Conservation (phyloP, 208 protist genomes). For the Trypanosoma vivax region DNA sequence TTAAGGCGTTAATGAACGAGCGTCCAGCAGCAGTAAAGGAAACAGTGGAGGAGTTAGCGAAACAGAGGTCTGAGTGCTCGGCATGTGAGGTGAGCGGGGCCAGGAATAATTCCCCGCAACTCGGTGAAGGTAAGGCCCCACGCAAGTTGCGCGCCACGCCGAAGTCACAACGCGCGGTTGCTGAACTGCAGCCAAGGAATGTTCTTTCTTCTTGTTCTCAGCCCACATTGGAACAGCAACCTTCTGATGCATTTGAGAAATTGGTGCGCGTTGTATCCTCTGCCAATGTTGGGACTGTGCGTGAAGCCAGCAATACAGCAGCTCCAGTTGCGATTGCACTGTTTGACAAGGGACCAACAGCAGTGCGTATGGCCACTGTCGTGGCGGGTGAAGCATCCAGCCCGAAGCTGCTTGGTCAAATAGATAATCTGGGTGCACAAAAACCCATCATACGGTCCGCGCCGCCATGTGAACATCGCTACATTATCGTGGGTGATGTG, state of each 20-base stretch:
- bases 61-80: too few species aligned
- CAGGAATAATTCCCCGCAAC: too few species aligned
- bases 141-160: constrained; percentile 10
- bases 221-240: not conserved
- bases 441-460: constrained; percentile 64
- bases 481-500: constrained; percentile 88
- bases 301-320: constrained; percentile 4
- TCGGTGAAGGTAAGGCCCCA: not conserved
- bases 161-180: not conserved
- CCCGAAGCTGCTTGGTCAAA: constrained; percentile 35
- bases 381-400: constrained; percentile 22
- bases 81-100: too few species aligned
- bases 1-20: constrained; percentile 4
- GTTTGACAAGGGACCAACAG: constrained; percentile 3
- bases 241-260: constrained; percentile 6
- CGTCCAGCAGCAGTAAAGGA: not conserved
- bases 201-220: not conserved
- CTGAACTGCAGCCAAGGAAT: not conserved
- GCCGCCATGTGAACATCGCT: constrained; percentile 33
- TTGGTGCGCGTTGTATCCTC: not conserved
- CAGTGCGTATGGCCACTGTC: constrained; percentile 3
- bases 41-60: not conserved
- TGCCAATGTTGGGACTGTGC: constrained; percentile 9
- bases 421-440: constrained; percentile 58
- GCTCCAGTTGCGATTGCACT: constrained; percentile 8